Conservation (phyloP, 345 rosid genomes). For the Dovyalis caffra region DNA sequence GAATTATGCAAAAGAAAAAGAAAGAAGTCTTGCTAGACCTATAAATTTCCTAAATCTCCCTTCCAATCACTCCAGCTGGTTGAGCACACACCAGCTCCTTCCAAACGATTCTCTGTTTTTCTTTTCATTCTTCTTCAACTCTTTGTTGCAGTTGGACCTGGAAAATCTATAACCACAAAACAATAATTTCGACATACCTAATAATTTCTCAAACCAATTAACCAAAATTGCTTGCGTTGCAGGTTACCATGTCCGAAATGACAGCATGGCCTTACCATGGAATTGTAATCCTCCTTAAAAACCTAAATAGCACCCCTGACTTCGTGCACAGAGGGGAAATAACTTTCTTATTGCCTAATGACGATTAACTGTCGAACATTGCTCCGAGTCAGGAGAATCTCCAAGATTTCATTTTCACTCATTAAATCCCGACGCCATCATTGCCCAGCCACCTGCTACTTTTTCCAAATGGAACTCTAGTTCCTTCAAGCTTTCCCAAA, state of each 20-base stretch:
- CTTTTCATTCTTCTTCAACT: constrained; percentile 30
- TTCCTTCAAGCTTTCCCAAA: constrained; percentile 29
- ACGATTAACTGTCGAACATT: constrained; percentile 27
- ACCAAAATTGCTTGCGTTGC: constrained; percentile 34
- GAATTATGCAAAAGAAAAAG: too few species aligned
- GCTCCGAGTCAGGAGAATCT: constrained; percentile 14
- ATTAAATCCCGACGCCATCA: constrained; percentile 33
- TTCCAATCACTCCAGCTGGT: too few species aligned
- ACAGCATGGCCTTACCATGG: constrained; percentile 38
- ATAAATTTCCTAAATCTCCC: too few species aligned
- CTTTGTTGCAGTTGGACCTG: constrained; percentile 1
- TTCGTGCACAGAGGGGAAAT: constrained; percentile 13
- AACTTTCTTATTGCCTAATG: constrained; percentile 39
- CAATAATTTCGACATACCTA: too few species aligned
- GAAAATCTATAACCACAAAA: constrained; percentile 21
- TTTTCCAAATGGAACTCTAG: constrained; percentile 37
- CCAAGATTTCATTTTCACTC: constrained; percentile 35
- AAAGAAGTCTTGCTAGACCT: too few species aligned
- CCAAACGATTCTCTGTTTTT: constrained; percentile 27
- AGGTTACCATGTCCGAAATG: constrained; percentile 38
- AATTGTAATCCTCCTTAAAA: constrained; percentile 44
- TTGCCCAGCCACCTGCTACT: constrained; percentile 27
- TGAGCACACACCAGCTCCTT: too few species aligned
- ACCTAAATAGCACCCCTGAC: constrained; percentile 13
- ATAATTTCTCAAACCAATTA: constrained; percentile 12